These are phyloP conservation scores for Truncatella angustata DNA, from an alignment of 2,329 filamentous ascomycete species.

Conservation along the genomic window DNA sequence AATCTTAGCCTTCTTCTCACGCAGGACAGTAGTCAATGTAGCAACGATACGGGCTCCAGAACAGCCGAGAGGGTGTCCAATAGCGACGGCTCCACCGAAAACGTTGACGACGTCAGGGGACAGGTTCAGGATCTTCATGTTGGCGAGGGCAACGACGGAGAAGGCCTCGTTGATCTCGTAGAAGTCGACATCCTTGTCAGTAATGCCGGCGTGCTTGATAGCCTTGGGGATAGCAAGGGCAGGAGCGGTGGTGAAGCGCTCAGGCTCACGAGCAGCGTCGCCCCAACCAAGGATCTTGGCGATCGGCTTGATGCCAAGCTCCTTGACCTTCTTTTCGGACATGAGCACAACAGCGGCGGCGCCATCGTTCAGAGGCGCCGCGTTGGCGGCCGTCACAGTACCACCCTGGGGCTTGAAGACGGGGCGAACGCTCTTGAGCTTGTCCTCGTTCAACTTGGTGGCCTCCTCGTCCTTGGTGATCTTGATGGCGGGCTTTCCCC, in stretches of 20 bases:
- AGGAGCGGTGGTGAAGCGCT: constrained; percentile 94
- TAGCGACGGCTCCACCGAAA: constrained; percentile 90
- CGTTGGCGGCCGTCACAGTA: constrained; percentile 94
- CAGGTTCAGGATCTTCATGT: constrained; percentile 86
- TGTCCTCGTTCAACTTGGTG: constrained; percentile 86
- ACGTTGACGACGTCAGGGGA: constrained; percentile 87
- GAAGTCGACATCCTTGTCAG: constrained; percentile 75
- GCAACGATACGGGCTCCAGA: constrained; percentile 92
- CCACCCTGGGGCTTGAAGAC: constrained; percentile 78
- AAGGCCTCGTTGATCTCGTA: constrained; percentile 99
- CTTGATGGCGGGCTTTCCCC: constrained; percentile 81
- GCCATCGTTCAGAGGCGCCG: constrained; percentile 93
- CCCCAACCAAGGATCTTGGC: constrained; percentile 98
- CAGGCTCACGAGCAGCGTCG: constrained; percentile 86
- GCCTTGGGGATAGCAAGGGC: constrained; percentile 96
- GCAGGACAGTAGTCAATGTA: constrained; percentile 84
- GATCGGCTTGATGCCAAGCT: constrained; percentile 85
- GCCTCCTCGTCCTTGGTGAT: constrained; percentile 91
- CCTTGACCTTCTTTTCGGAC: constrained; percentile 90
- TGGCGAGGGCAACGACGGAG: constrained; percentile 92
- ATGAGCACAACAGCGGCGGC: constrained; percentile 90
- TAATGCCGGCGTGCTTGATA: constrained; percentile 86
- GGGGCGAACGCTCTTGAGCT: constrained; percentile 81
- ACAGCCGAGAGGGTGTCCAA: constrained; percentile 91
- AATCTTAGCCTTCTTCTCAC: constrained; percentile 89